A percentile compares a stretch with the other conserved stretches of the same genome.
These are phyloP conservation scores for Sarocladiaceae sp. DNA, from an alignment of 2,329 filamentous ascomycete species.

Conservation along the genomic window DNA sequence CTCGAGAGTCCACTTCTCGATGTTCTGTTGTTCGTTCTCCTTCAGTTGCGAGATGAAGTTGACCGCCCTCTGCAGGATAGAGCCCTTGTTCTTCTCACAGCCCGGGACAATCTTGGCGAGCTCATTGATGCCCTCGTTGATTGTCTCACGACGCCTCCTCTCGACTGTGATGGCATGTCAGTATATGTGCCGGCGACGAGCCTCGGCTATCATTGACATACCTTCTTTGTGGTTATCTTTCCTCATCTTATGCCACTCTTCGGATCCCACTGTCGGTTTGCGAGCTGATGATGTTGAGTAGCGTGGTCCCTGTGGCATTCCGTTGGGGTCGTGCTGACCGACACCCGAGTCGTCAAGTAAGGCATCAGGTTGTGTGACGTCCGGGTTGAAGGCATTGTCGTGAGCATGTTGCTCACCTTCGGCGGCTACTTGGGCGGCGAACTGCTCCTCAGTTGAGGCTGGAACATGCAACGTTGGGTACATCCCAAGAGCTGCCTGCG, in stretches of 20 bases:
- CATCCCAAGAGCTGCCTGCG: slow-evolving; percentile 53
- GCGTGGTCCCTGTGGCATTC: slow-evolving; percentile 26
- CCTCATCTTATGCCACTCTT: slow-evolving; percentile 95
- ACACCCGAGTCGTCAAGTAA: slow-evolving; percentile 22
- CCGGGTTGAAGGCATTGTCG: slow-evolving; percentile 26
- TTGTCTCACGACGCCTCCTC: slow-evolving; percentile 90
- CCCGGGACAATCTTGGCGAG: slow-evolving; percentile 95
- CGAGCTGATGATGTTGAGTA: slow-evolving; percentile 35
- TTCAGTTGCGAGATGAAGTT: slow-evolving; percentile 92
- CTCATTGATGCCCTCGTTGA: slow-evolving; percentile 98
- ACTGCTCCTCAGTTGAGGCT: slow-evolving; percentile 52
- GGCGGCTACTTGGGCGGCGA: slow-evolving; percentile 44
- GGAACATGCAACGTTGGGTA: slow-evolving; percentile 55
- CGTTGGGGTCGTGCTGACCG: slow-evolving; percentile 32
- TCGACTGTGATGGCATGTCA: slow-evolving; percentile 57
- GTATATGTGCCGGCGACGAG: neutral
- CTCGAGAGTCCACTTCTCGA: slow-evolving; percentile 88
- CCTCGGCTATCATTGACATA: slow-evolving; percentile 36
- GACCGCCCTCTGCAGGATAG: slow-evolving; percentile 87
- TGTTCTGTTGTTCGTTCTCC: slow-evolving; percentile 88
- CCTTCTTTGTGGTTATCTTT: slow-evolving; percentile 99
- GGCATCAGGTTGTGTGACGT: slow-evolving; percentile 24
- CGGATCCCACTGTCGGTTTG: slow-evolving; percentile 89
- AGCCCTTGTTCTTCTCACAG: slow-evolving; percentile 98
- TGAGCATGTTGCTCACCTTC: slow-evolving; percentile 26